Percentiles rank a stretch among this genome's conserved stretches.
These are phyloP conservation scores for Chiua virens DNA, from an alignment of 768 basidiomycete species.

Conservation along the genomic window DNA sequence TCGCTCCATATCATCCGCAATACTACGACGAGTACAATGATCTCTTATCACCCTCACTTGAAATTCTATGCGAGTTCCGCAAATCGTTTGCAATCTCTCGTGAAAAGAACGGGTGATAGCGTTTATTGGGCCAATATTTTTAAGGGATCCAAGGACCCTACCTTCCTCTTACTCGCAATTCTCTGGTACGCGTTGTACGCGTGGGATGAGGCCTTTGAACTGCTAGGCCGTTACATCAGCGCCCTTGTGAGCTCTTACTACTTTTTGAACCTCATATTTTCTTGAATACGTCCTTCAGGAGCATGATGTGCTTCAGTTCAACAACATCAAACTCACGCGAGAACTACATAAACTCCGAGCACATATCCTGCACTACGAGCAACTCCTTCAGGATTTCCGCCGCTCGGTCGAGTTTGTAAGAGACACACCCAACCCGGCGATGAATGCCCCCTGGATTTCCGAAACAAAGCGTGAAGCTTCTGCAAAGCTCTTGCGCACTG, in stretches of 20 bases:
- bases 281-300: slow-evolving; percentile 38
- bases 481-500: slow-evolving; percentile 29
- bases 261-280: not conserved
- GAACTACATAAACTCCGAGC: slow-evolving; percentile 58
- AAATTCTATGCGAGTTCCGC: slow-evolving; percentile 24
- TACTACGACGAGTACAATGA: slow-evolving; percentile 33
- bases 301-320: slow-evolving; percentile 38
- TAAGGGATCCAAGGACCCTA: slow-evolving; percentile 28
- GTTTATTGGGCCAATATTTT: slow-evolving; percentile 38
- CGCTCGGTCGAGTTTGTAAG: slow-evolving; percentile 50
- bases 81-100: slow-evolving; percentile 25
- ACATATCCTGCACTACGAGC: slow-evolving; percentile 52
- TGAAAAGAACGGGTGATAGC: slow-evolving; percentile 28
- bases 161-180: slow-evolving; percentile 38
- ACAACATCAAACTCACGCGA: slow-evolving; percentile 47
- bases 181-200: slow-evolving; percentile 62
- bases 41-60: slow-evolving; percentile 31
- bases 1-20: slow-evolving; percentile 40
- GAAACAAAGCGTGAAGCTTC: slow-evolving; percentile 26
- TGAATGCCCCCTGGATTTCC: slow-evolving; percentile 31
- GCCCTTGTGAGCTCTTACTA: slow-evolving; percentile 36
- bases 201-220: slow-evolving; percentile 60
- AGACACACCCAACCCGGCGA: slow-evolving; percentile 49
- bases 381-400: slow-evolving; percentile 54
- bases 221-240: slow-evolving; percentile 49